Evolutionary conservation across 768 basidiomycete species (phyloP).

Genomic region (Mycena rosella): DNA sequence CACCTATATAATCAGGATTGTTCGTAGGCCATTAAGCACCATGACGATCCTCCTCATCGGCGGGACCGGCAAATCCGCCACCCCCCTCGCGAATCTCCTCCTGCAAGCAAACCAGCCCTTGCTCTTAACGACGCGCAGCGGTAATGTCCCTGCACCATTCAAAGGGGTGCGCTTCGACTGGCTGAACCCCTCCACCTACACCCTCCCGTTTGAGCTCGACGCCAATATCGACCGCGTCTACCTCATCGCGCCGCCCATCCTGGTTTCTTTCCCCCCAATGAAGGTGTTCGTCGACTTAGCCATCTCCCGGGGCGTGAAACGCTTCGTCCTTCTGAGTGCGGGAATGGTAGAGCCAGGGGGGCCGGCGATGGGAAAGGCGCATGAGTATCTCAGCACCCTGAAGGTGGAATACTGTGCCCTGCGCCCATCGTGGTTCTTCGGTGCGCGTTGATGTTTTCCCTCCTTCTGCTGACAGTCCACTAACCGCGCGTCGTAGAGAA

Average conservation of each 20-base stretch:
- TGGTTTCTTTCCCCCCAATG: constrained; percentile 37
- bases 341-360: constrained; percentile 41
- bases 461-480: not conserved
- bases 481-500: constrained; percentile 44
- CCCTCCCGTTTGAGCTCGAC: constrained; percentile 47
- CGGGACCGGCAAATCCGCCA: constrained; percentile 51
- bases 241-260: constrained; percentile 43
- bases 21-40: not conserved
- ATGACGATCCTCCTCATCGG: constrained; percentile 55
- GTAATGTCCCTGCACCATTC: constrained; percentile 42
- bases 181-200: constrained; percentile 48
- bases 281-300: constrained; percentile 50
- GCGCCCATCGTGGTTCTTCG: constrained; percentile 55
- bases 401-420: constrained; percentile 51
- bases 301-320: constrained; percentile 47
- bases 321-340: constrained; percentile 49
- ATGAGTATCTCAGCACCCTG: constrained; percentile 49
- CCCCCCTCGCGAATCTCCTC: constrained; percentile 44
- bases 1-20: no score
- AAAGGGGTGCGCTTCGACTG: constrained; percentile 52
- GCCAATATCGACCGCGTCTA: constrained; percentile 47
- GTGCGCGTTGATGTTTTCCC: constrained; percentile 32
- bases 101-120: constrained; percentile 41
- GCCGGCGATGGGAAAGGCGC: constrained; percentile 45
- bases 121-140: constrained; percentile 48